These are phyloP conservation scores for Fusarium sp. DNA, from an alignment of 2,329 filamentous ascomycete genomes.

Conservation along the genomic window DNA sequence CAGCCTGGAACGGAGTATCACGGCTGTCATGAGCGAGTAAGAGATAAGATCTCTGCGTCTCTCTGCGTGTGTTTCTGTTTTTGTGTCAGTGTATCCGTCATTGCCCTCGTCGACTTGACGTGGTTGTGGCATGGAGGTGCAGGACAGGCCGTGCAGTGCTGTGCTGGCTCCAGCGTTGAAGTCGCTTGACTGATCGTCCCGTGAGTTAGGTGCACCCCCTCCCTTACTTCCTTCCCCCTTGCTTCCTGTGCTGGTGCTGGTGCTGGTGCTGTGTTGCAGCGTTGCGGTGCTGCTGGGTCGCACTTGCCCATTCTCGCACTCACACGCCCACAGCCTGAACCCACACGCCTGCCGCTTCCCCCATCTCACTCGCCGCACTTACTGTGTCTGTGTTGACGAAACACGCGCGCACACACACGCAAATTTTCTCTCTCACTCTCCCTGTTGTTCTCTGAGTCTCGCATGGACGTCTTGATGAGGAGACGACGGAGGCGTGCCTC, in stretches of 20 bases:
- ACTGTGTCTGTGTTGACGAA: slow-evolving; percentile 4
- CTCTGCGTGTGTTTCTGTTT: slow-evolving; percentile 33
- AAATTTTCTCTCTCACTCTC: neutral
- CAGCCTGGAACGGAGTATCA: slow-evolving; percentile 12
- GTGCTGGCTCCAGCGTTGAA: slow-evolving; percentile 36
- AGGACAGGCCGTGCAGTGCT: slow-evolving; percentile 29
- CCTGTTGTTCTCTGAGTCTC: neutral
- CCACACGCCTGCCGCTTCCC: slow-evolving; percentile 21
- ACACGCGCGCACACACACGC: slow-evolving; percentile 3
- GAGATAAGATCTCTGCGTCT: slow-evolving; percentile 11
- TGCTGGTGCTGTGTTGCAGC: slow-evolving; percentile 25
- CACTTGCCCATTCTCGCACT: slow-evolving; percentile 30
- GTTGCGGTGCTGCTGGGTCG: slow-evolving; percentile 21
- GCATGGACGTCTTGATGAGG: neutral
- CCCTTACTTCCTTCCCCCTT: slow-evolving; percentile 21
- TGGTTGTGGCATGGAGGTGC: slow-evolving; percentile 25
- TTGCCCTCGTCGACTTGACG: slow-evolving; percentile 35
- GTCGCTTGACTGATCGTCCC: slow-evolving; percentile 35
- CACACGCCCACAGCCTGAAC: slow-evolving; percentile 28
- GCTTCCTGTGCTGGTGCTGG: slow-evolving; percentile 29
- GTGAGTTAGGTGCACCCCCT: slow-evolving; percentile 26
- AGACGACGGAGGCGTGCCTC: neutral
- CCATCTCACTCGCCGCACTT: slow-evolving; percentile 16
- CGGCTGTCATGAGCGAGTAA: slow-evolving; percentile 15
- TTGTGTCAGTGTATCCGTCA: slow-evolving; percentile 35